phyloP scores from a whole-genome alignment of 805 yeast species.

The Candida koratica region DNA sequence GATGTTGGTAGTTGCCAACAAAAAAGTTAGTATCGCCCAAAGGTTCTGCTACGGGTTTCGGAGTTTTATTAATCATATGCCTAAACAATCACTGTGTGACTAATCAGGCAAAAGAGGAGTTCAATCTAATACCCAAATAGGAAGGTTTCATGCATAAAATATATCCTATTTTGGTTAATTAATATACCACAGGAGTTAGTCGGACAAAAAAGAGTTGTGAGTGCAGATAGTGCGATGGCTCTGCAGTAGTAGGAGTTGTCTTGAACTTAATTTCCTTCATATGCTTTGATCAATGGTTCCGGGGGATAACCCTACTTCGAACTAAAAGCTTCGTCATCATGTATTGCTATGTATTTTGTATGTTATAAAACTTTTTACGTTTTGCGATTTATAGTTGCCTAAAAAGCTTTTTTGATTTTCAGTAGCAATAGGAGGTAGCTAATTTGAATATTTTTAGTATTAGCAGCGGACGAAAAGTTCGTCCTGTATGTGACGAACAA shows the following conservation, averaged over 20 bases:
- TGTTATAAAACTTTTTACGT: too few relatives aligned
- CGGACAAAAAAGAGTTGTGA: neutral
- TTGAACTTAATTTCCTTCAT: constrained; percentile 6
- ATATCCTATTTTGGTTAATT: constrained; percentile 14
- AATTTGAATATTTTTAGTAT: too few relatives aligned
- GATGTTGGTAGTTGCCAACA: neutral
- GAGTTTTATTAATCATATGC: constrained; percentile 9
- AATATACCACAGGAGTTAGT: constrained; percentile 6
- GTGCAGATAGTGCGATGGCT: constrained; percentile 5
- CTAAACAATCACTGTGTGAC: constrained; percentile 8
- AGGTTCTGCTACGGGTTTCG: neutral
- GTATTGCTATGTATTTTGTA: neutral
- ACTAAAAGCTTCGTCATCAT: constrained; percentile 1
- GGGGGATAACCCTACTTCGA: neutral
- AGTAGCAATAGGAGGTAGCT: too few relatives aligned
- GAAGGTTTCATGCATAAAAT: constrained; percentile 15
- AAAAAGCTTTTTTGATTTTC: too few relatives aligned
- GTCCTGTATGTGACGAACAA: constrained; percentile 1
- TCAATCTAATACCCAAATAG: constrained; percentile 8
- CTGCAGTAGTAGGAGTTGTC: constrained; percentile 5
- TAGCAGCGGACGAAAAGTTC: too few relatives aligned
- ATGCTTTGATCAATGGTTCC: neutral
- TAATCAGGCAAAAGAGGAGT: constrained; percentile 17
- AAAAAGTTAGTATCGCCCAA: constrained; percentile 4
- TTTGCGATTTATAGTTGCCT: too few relatives aligned